Evolutionary conservation across 2,329 filamentous ascomycete genomes (phyloP).

Genomic region (Aspergillus aculeatinus): DNA sequence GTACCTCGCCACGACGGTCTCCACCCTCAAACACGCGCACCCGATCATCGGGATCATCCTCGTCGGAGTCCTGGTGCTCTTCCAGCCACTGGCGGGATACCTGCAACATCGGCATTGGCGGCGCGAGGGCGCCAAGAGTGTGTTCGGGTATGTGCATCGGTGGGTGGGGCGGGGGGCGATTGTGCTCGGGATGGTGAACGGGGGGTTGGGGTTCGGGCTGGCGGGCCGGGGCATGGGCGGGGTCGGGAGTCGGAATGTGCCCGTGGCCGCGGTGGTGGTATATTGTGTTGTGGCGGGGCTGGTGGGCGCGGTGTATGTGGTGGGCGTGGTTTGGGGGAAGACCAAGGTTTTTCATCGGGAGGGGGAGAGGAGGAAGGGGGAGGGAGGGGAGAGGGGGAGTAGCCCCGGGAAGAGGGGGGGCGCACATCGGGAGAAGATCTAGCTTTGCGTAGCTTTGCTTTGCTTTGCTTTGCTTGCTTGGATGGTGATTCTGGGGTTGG

Average conservation of each 20-base stretch:
- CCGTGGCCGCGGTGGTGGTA: slow-evolving; percentile 11
- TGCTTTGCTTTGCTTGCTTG: no score
- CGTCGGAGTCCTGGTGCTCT: slow-evolving; percentile 53
- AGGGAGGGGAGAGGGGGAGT: neutral
- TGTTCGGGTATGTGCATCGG: slow-evolving; percentile 53
- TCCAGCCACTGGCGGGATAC: slow-evolving; percentile 54
- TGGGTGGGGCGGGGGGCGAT: slow-evolving; percentile 56
- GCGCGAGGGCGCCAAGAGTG: slow-evolving; percentile 45
- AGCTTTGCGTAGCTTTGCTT: neutral
- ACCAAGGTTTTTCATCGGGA: neutral
- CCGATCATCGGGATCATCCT: slow-evolving; percentile 56
- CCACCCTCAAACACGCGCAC: slow-evolving; percentile 45
- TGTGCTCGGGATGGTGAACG: slow-evolving; percentile 56
- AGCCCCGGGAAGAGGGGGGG: neutral
- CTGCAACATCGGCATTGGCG: slow-evolving; percentile 55
- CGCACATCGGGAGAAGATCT: neutral
- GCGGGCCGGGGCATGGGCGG: slow-evolving; percentile 29
- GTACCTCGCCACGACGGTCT: slow-evolving; percentile 45
- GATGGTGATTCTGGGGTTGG: neutral
- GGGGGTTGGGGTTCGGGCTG: slow-evolving; percentile 54
- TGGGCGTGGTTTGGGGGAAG: neutral
- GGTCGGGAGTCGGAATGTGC: slow-evolving; percentile 3
- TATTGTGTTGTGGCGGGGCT: slow-evolving; percentile 14
- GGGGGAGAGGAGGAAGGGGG: neutral
- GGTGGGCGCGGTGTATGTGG: slow-evolving; percentile 6